phyloP scores from a whole-genome alignment of 306 rosid species.

The Ziziphus jujuba region DNA sequence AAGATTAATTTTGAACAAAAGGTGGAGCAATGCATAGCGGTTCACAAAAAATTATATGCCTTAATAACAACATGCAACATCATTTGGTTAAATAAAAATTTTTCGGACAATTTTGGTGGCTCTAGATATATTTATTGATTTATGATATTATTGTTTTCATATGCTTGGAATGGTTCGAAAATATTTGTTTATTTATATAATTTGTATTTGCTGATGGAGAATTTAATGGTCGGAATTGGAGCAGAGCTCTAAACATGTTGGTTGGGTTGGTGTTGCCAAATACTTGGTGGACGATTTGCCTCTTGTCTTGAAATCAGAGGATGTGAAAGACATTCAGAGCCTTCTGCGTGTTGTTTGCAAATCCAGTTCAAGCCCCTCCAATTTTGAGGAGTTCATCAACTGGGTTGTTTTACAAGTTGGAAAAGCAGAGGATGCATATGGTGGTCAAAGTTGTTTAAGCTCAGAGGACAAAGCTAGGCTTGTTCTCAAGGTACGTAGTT shows the following conservation, averaged over 20 bases:
- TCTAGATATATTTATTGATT: too few species aligned
- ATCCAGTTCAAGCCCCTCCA: constrained; percentile 78
- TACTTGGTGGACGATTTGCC: constrained; percentile 79
- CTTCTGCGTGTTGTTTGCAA: constrained; percentile 55
- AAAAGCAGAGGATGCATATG: constrained; percentile 81
- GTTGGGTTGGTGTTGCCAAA: constrained; percentile 77
- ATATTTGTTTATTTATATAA: too few species aligned
- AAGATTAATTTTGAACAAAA: too few species aligned
- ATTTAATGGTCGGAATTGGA: too few species aligned
- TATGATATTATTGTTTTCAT: too few species aligned
- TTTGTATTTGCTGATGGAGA: too few species aligned
- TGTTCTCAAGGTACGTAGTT: constrained; percentile 69
- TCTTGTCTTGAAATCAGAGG: constrained; percentile 64
- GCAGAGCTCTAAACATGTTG: constrained; percentile 97
- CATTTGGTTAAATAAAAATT: too few species aligned
- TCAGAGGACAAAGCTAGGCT: constrained; percentile 84
- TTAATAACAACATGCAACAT: too few species aligned
- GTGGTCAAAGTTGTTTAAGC: constrained; percentile 59
- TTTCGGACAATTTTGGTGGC: too few species aligned
- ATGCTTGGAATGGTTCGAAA: too few species aligned
- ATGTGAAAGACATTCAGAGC: constrained; percentile 51
- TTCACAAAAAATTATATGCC: too few species aligned
- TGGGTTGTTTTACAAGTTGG: constrained; percentile 96
- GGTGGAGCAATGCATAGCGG: too few species aligned
- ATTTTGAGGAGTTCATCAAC: constrained; percentile 80